phyloP scores from a whole-genome alignment of 2,329 filamentous ascomycete species.

The Ampelomyces quisqualis region DNA sequence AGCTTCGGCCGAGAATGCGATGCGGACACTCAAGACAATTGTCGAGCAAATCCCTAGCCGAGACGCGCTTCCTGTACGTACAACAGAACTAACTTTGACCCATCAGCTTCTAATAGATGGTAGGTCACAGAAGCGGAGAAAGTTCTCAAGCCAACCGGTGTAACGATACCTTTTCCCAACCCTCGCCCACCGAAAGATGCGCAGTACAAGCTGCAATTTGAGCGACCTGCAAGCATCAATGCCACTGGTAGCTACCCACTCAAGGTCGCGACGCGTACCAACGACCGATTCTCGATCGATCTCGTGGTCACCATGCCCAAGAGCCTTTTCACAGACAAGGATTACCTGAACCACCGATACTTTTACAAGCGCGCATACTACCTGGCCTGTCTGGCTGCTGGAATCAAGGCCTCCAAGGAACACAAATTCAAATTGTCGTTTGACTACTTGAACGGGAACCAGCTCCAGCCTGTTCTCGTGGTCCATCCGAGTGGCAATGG shows the following conservation, averaged over 20 bases:
- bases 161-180: slow-evolving; percentile 81
- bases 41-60: slow-evolving; percentile 56
- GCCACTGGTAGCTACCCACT: slow-evolving; percentile 85
- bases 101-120: slow-evolving; percentile 10
- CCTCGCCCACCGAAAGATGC: slow-evolving; percentile 73
- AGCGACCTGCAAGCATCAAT: slow-evolving; percentile 75
- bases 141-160: slow-evolving; percentile 63
- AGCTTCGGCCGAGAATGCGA: slow-evolving; percentile 50
- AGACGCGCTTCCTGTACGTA: slow-evolving; percentile 48
- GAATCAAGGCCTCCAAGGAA: slow-evolving; percentile 61
- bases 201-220: slow-evolving; percentile 79
- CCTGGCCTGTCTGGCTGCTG: slow-evolving; percentile 74
- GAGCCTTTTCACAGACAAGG: slow-evolving; percentile 84
- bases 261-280: slow-evolving; percentile 69
- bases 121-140: slow-evolving; percentile 70
- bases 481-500: slow-evolving; percentile 43
- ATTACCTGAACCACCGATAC: slow-evolving; percentile 89
- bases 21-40: slow-evolving; percentile 40
- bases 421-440: slow-evolving; percentile 62
- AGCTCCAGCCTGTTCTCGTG: slow-evolving; percentile 68
- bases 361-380: slow-evolving; percentile 95
- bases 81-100: too few species aligned
- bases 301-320: slow-evolving; percentile 84
- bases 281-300: slow-evolving; percentile 65
- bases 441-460: slow-evolving; percentile 69